Conservation (phyloP, 164 flowering plant genomes). For the Liquidambar formosana region DNA sequence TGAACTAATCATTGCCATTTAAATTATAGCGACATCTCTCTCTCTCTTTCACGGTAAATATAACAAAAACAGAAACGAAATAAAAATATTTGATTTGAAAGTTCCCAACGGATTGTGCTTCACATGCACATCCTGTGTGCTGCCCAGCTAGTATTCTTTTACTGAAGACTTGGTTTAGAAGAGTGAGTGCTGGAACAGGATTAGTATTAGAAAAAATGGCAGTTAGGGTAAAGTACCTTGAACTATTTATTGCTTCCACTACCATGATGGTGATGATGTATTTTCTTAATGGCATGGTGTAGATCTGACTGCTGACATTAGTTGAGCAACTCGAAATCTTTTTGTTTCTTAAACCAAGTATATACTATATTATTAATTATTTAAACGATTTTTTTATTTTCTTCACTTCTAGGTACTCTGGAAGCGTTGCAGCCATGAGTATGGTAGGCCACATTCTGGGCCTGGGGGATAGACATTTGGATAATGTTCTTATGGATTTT, state of each 20-base stretch:
- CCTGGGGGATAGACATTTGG: slow-evolving; percentile 95
- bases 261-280: not conserved
- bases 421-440: slow-evolving; percentile 95
- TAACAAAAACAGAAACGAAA: no score
- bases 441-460: slow-evolving; percentile 95
- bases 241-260: not conserved
- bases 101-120: not conserved
- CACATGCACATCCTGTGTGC: not conserved
- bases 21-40: no score
- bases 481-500: slow-evolving; percentile 91
- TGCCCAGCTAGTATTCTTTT: not conserved
- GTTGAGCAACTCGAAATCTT: not conserved
- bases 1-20: no score
- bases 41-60: no score
- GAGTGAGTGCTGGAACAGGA: not conserved
- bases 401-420: slow-evolving; percentile 69
- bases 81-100: not conserved
- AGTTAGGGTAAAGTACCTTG: not conserved
- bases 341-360: not conserved
- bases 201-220: not conserved
- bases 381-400: not conserved
- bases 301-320: not conserved
- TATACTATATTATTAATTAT: not conserved
- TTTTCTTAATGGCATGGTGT: not conserved
- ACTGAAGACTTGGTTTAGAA: not conserved